Conservation (phyloP, 1,284 basidiomycete species). For the Psilocybe mexicana region DNA sequence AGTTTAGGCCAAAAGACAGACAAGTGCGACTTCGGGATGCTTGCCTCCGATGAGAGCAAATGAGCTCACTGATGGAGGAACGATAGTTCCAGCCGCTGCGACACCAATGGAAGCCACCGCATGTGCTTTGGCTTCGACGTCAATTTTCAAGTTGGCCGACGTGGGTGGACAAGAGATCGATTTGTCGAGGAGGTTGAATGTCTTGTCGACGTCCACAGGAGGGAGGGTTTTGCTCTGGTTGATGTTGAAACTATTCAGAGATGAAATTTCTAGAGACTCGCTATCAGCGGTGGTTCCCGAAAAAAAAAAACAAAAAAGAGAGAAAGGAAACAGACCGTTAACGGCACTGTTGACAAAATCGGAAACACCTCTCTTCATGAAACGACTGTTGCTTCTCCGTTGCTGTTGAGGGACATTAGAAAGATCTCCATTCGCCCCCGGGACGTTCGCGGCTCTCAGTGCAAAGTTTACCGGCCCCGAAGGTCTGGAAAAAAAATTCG, state of each 20-base stretch:
- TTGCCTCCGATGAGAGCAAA: conserved; percentile 30
- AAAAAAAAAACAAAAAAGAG: no score
- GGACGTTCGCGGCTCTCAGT: conserved; percentile 40
- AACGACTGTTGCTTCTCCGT: conserved; percentile 26
- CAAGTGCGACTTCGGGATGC: no score
- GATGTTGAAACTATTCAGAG: conserved; percentile 29
- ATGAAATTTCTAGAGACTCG: conserved; percentile 23
- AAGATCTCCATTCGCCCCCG: conserved; percentile 38
- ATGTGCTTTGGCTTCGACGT: conserved; percentile 40
- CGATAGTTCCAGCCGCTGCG: conserved; percentile 40
- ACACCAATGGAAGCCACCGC: conserved; percentile 41
- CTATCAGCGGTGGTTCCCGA: neutral
- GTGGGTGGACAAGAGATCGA: conserved; percentile 41
- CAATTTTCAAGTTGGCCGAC: conserved; percentile 37
- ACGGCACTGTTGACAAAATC: conserved; percentile 31
- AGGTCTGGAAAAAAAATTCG: conserved; percentile 14
- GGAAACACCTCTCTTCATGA: conserved; percentile 27
- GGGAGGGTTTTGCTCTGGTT: conserved; percentile 28
- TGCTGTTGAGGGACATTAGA: conserved; percentile 27
- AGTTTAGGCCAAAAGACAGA: no score
- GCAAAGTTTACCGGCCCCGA: conserved; percentile 40
- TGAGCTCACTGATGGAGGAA: conserved; percentile 38
- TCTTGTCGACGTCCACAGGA: conserved; percentile 29
- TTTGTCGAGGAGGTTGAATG: conserved; percentile 42
- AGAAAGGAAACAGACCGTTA: conserved; percentile 27